A percentile compares a stretch with the other conserved stretches of the same genome.
Conservation (phyloP, 2,329 filamentous ascomycete species). For the Diplodia mutila region DNA sequence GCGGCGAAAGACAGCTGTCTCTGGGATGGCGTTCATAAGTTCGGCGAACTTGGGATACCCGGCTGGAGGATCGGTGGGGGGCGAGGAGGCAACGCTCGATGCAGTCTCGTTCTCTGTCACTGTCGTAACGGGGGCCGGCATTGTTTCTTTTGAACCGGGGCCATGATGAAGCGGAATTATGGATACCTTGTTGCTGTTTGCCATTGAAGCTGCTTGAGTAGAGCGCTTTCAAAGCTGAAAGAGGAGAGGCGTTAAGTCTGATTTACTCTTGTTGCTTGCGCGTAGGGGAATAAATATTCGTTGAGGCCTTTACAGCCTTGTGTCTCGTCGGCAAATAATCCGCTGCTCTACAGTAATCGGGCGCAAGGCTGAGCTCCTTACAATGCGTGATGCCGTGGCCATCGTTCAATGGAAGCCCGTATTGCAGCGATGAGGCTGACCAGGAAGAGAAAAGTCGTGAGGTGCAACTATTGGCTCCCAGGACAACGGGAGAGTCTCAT, state of each 20-base stretch:
- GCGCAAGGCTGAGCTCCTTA: background rate
- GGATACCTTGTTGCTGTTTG: background rate
- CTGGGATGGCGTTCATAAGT: background rate
- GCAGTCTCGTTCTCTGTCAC: background rate
- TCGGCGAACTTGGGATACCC: conserved; percentile 14
- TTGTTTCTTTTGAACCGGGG: background rate
- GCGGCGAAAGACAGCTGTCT: background rate
- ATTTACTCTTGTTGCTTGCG: no score
- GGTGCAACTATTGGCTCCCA: no score
- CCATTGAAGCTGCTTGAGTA: background rate
- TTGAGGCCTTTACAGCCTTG: background rate
- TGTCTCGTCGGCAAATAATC: background rate
- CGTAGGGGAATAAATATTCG: background rate
- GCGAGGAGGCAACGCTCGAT: background rate
- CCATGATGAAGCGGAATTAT: background rate
- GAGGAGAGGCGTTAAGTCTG: no score
- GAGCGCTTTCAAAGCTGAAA: no score
- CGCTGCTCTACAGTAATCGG: background rate
- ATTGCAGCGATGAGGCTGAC: background rate
- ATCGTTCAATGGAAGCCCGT: background rate
- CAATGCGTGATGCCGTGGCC: background rate
- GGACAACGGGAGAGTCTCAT: no score
- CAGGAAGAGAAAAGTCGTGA: no score
- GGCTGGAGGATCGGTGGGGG: background rate
- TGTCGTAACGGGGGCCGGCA: background rate